phyloP scores from a whole-genome alignment of 805 yeast species.

The Starmerella kuoi region DNA sequence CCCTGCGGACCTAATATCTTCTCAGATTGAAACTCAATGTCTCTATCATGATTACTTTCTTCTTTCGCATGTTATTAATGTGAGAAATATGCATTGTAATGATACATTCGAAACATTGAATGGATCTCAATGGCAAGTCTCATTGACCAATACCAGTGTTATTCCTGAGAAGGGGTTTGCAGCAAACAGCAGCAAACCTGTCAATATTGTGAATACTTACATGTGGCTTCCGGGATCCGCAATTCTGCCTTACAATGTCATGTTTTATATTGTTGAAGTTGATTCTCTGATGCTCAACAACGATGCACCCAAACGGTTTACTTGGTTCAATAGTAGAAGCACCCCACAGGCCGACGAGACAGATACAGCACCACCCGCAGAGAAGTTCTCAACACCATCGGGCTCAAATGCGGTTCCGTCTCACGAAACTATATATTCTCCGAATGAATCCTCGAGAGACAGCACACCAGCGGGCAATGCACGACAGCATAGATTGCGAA shows the following conservation, averaged over 20 bases:
- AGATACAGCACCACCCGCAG: neutral
- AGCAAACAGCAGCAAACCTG: neutral
- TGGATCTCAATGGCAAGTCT: constrained; percentile 8
- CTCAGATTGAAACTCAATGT: constrained; percentile 8
- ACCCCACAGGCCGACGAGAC: constrained; percentile 1
- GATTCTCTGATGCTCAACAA: constrained; percentile 3
- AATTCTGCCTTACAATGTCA: constrained; percentile 6
- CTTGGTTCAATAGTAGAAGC: constrained; percentile 11
- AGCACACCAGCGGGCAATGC: neutral
- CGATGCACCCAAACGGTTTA: neutral
- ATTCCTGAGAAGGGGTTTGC: constrained; percentile 10
- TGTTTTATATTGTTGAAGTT: constrained; percentile 6
- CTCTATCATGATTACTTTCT: constrained; percentile 18
- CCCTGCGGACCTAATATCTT: constrained; percentile 4
- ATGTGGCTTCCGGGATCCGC: constrained; percentile 15
- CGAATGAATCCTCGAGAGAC: neutral
- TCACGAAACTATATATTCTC: neutral
- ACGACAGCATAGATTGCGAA: neutral
- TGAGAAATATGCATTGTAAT: neutral
- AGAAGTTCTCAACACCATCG: neutral
- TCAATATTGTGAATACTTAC: neutral
- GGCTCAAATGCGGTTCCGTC: neutral
- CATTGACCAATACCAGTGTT: neutral
- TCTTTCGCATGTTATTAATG: constrained; percentile 19
- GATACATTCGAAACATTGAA: constrained; percentile 5